Conservation (phyloP, 768 basidiomycete genomes). For the Chiua virens region DNA sequence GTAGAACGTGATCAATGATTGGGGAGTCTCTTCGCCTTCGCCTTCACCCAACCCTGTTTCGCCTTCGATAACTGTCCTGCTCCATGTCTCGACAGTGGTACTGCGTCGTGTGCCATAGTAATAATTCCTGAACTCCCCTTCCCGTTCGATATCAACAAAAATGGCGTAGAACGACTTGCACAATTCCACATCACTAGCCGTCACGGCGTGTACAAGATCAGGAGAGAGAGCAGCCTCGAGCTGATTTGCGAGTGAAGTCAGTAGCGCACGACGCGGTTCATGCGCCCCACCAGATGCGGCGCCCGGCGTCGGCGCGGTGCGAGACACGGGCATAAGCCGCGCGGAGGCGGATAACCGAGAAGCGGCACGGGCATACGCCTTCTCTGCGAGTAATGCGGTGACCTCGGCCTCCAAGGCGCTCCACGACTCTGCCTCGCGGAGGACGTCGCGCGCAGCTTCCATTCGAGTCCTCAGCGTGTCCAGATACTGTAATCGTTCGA, state of each 20-base stretch:
- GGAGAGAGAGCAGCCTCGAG: constrained; percentile 90
- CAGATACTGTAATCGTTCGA: constrained; percentile 77
- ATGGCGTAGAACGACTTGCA: constrained; percentile 83
- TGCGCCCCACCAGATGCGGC: constrained; percentile 39
- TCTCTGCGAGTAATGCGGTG: constrained; percentile 75
- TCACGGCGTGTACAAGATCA: constrained; percentile 87
- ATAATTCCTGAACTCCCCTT: constrained; percentile 90
- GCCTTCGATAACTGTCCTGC: constrained; percentile 46
- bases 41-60: constrained; percentile 12
- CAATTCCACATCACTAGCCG: constrained; percentile 66
- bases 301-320: constrained; percentile 62
- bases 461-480: constrained; percentile 84
- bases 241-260: constrained; percentile 94
- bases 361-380: constrained; percentile 86
- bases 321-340: constrained; percentile 88
- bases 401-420: constrained; percentile 92
- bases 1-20: constrained; percentile 66
- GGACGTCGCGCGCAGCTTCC: constrained; percentile 85
- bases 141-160: constrained; percentile 88
- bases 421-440: constrained; percentile 97
- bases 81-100: constrained; percentile 68
- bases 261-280: constrained; percentile 77
- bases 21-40: constrained; percentile 46
- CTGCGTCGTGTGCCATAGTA: constrained; percentile 85
- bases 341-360: constrained; percentile 87